Evolutionary conservation across 2,329 filamentous ascomycete species (phyloP), one percentile per base, ranked within the genome.

Genomic region (Xylariaceae sp.): DNA sequence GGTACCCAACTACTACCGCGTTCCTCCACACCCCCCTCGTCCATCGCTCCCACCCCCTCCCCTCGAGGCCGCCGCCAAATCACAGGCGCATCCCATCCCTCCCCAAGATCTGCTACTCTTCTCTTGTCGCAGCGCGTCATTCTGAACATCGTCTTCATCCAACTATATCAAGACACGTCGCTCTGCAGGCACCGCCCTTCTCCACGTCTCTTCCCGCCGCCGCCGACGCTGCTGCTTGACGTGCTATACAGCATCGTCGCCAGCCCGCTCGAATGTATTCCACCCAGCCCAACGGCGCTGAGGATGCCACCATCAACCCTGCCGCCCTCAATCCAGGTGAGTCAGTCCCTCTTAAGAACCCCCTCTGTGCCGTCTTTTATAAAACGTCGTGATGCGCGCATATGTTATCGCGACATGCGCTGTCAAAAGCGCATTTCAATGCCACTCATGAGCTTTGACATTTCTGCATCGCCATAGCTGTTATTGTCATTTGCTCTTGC

Each of bases 241-340:
- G 60, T 58, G 59, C 61, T 63, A 64, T 61, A 62, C 69, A 66
- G 65, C 56, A 61, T 64, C 65, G 65, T 68, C 66, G 67, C 63
- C 67, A 64, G 67, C 62, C 67, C 64, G 67, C 62, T 62, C 68
- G 68, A 67, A 75, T 77, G 74, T 78, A 77, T 74, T 75, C 79
- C 66, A 73, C 77, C 67, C 76, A 80, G 69, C 77, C 83, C 68
- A 85, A 84, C 75, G 81, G 82, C 70, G 85, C 86, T 79, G 85
- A 88, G 67, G 85, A 85, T 75, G 87, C 86, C 66, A 94, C 89
- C 65, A 93, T 95, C 76, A 89, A 86, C 73, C 84, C 83, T 66
- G 61, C 62, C 46, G 61, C 62, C 41, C 60, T 64, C 54, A 64
- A 64, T 51, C 74, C 83, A 74, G 82, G 86, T 92, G 83, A 68